Base-by-base conservation (phyloP, 2,329 filamentous ascomycete species). In the Xylariaceae sp. region DNA sequence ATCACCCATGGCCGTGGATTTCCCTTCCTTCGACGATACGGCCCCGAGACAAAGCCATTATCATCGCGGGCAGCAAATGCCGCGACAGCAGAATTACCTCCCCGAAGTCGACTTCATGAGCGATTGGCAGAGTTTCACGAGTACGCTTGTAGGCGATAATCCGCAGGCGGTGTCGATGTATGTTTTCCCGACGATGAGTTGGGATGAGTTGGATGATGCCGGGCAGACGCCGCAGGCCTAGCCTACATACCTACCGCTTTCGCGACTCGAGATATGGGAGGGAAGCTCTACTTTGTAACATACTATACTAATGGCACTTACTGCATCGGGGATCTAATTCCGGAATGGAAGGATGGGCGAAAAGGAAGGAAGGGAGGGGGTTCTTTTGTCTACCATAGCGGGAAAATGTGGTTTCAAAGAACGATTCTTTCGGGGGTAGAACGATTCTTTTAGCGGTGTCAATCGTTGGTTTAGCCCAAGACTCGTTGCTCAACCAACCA, bases 91-190 rank as follows among this genome's bases (percentile, higher is more conserved):
- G 55, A 54, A 18, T 13, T 62, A 66, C 15, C 60, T 70, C 8
- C 64, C 66, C 13, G 64, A 67, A 5, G 67, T 67, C 17, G 65
- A 69, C 18, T 63, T 69, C 17, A 62, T 65, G 37, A 68, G 61
- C 8, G 68, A 70, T 35, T 70, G 68, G 68, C 63, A 60, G 35
- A 69, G 68, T 57, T 68, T 69, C 56, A 62, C 68, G 10, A 70
- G 67, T 41, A 69, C 68, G 1, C 60, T 70, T 2, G 62, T 70
- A 6, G 60, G 58, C 10, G 55, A 59, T 9, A 56, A 62, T 7
- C 57, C 56, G 30, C 57, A 59, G 13, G 50, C 8, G 3, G 61
- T 63, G 58, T n/a, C 58, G 44, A 11, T 44, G 3, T 63, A 57
- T 4, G 63, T 64, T 1, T 70, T 67, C 47, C 67, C 68, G 4